Base-by-base conservation (phyloP, 345 rosid genomes). In the Salix udensis region DNA sequence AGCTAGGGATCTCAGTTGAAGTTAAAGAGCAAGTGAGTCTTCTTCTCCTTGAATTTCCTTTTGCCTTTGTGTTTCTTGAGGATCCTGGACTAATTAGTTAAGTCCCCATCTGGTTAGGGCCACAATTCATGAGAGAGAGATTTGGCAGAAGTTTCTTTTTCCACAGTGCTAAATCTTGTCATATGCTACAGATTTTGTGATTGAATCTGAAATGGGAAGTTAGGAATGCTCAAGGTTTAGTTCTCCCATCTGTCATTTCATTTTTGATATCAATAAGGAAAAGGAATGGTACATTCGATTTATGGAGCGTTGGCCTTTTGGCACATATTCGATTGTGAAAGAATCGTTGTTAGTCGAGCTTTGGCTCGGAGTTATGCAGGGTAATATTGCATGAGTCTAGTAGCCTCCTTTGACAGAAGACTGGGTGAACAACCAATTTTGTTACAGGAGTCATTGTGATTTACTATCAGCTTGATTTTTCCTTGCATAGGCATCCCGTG, bases 21-120 rank as follows among this genome's bases (percentile, higher is more conserved):
- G 90, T 88, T 23, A 85, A 80, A 77, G 94, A 90, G 70, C 91
- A 90, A 67, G 94, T 88, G 48, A 85, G 75, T 69, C 14, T 8
- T 10, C 36, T 61, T 69, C 52, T 70, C 46, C 34, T 42, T 68
- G 62, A 3, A 21, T n/a, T 53, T 40, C 64, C 19, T 44, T 58
- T n/a, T 13, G 16, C 11, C 7, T 61, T 1, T 6, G 12, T 58
- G 50, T 24, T 72, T 18, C 36, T 40, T 62, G 5, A 62, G 15
- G 34, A 39, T 62, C 39, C 31, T 11, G 16, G 64, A 12, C 0
- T 11, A 2, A 61, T 31, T 65, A 28, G 21, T 50, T 2, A 55
- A 58, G 23, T 53, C 60, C 13, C 6, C 16, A 67, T 65, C 36
- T 77, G 4, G 4, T 74, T 71, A 55, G 73, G 77, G 77, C 65